These are phyloP conservation scores for Boletellus deceptivus DNA, from an alignment of 1,284 basidiomycete species.

Conservation along the genomic window DNA sequence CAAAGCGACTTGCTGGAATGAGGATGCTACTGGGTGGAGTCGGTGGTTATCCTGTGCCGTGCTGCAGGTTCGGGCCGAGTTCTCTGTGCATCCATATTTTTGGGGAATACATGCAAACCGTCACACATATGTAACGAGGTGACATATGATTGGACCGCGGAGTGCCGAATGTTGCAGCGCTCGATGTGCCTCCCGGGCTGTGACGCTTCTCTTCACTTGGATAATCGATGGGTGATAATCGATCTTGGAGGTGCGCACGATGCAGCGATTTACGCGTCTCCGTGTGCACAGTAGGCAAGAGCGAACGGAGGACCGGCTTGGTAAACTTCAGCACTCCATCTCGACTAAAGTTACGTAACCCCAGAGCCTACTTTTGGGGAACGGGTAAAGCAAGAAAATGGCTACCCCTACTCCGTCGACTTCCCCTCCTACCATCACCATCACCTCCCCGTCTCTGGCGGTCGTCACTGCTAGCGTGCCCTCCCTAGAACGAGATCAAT, in stretches of 20 bases:
- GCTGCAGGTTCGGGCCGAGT: too few relatives aligned
- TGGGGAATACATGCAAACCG: too few relatives aligned
- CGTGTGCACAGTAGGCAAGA: neutral
- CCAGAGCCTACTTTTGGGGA: slow-evolving; percentile 33
- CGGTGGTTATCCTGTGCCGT: too few relatives aligned
- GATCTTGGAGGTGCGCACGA: slow-evolving; percentile 16
- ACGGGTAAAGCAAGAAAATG: slow-evolving; percentile 21
- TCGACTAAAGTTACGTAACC: slow-evolving; percentile 28
- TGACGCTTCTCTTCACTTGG: slow-evolving; percentile 8
- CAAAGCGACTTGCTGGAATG: slow-evolving; percentile 22
- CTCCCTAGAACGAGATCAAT: slow-evolving; percentile 11
- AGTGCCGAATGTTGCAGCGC: slow-evolving; percentile 1
- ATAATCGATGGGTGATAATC: slow-evolving; percentile 17
- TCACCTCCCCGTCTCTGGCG: slow-evolving; percentile 13
- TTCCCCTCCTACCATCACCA: slow-evolving; percentile 16
- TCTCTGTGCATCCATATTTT: too few relatives aligned
- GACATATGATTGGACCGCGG: slow-evolving; percentile 16
- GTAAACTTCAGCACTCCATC: too few relatives aligned
- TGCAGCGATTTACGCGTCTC: slow-evolving; percentile 1
- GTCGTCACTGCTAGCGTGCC: slow-evolving; percentile 2
- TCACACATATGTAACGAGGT: too few relatives aligned
- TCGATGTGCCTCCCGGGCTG: slow-evolving; percentile 29
- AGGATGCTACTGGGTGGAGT: neutral
- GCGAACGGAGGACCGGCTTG: neutral
- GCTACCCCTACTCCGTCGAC: neutral